Percentiles rank a stretch among this genome's conserved stretches.
Conservation (phyloP, 2,329 filamentous ascomycete species). For the Tetracladium maxilliforme region DNA sequence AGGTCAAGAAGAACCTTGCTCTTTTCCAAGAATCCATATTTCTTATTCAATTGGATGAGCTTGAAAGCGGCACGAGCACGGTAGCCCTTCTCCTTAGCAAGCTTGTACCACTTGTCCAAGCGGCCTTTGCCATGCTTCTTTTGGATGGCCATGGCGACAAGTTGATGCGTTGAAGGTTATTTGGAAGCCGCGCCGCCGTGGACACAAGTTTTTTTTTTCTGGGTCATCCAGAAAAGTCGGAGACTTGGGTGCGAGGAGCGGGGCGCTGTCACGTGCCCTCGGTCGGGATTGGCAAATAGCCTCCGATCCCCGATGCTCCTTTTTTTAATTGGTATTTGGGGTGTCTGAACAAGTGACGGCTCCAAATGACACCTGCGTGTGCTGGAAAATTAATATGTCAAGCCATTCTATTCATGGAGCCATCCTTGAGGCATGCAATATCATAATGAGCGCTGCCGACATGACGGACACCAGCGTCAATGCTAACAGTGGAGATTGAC, state of each 20-base stretch:
- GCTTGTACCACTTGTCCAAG: slow-evolving; percentile 97
- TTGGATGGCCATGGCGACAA: slow-evolving; percentile 68
- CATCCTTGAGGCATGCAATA: too few relatives aligned
- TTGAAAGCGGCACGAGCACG: slow-evolving; percentile 94
- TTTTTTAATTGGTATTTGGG: too few relatives aligned
- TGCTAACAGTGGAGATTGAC: too few relatives aligned
- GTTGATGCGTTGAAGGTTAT: background rate
- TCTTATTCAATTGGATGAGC: slow-evolving; percentile 95
- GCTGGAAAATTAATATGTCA: too few relatives aligned
- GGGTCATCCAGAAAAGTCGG: background rate
- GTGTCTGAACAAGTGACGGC: too few relatives aligned
- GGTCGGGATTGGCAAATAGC: too few relatives aligned
- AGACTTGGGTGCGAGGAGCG: slow-evolving; percentile 1
- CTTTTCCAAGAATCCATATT: slow-evolving; percentile 95
- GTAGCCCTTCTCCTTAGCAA: slow-evolving; percentile 97
- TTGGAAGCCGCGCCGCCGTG: background rate
- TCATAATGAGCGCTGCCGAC: too few relatives aligned
- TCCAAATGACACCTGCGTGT: too few relatives aligned
- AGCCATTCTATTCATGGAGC: too few relatives aligned
- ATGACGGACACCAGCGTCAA: too few relatives aligned
- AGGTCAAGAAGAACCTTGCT: slow-evolving; percentile 94
- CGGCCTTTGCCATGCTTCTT: slow-evolving; percentile 99
- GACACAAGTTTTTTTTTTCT: background rate
- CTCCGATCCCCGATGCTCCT: too few relatives aligned
- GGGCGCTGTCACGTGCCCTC: too few relatives aligned